A percentile compares a stretch with the other conserved stretches of the same genome.
Conservation (phyloP, 176 grass and related monocot genomes). For the Pharus latifolius region DNA sequence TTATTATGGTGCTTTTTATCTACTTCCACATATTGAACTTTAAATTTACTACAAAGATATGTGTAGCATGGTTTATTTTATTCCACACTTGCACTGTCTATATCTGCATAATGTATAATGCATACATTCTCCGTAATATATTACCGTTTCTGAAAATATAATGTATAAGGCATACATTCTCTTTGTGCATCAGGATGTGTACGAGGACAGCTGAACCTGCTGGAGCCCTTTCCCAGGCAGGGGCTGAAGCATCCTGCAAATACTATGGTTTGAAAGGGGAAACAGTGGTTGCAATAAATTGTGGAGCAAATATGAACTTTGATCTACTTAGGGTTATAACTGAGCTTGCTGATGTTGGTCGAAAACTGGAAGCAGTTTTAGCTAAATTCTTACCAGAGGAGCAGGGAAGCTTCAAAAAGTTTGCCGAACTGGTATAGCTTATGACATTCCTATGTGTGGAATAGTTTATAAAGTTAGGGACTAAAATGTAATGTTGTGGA, state of each 20-base stretch:
- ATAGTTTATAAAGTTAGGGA: too few relatives aligned
- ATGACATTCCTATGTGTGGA: too few relatives aligned
- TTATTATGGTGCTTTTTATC: too few relatives aligned
- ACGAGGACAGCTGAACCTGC: constrained; percentile 99
- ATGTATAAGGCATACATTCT: too few relatives aligned
- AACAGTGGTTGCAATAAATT: constrained; percentile 79
- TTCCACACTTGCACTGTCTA: too few relatives aligned
- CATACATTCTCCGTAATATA: not conserved
- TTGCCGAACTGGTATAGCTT: constrained; percentile 49
- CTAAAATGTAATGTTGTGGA: too few relatives aligned
- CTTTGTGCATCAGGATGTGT: constrained; percentile 81
- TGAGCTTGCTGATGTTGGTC: constrained; percentile 91
- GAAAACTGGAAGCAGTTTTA: constrained; percentile 82
- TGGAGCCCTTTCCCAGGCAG: constrained; percentile 78
- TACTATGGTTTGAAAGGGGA: constrained; percentile 82
- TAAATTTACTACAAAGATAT: too few relatives aligned
- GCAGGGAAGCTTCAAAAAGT: constrained; percentile 86
- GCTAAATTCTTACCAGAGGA: constrained; percentile 82
- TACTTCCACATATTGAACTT: too few relatives aligned
- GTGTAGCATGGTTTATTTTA: too few relatives aligned
- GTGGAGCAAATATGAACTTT: constrained; percentile 99
- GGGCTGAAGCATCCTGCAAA: constrained; percentile 95
- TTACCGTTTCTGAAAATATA: constrained; percentile 16
- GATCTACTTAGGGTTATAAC: constrained; percentile 86
- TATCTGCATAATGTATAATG: not conserved